These are phyloP conservation scores for Wickerhamomyces strasburgensis DNA, from an alignment of 805 yeast species.

Conservation along the genomic window DNA sequence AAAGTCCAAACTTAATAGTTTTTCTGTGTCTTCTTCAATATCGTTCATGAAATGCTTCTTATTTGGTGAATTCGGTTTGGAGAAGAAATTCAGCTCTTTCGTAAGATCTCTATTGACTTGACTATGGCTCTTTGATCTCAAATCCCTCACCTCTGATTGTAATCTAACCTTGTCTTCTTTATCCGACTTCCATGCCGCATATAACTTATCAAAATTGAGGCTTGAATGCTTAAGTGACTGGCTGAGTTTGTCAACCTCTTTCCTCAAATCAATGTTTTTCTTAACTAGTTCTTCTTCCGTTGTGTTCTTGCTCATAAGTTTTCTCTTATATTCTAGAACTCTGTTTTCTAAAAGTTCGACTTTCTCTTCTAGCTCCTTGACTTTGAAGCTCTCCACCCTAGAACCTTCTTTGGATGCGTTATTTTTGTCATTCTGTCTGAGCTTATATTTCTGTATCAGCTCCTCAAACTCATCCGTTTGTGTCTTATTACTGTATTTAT, in stretches of 20 bases:
- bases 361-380: constrained; percentile 3
- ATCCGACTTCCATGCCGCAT: constrained; percentile 5
- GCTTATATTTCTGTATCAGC: constrained; percentile 12
- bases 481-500: no score
- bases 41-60: no score
- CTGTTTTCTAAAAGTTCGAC: constrained; percentile 10
- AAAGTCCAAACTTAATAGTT: background rate
- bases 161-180: constrained; percentile 13
- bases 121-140: background rate
- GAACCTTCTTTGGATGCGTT: constrained; percentile 2
- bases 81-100: no score
- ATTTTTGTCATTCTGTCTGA: constrained; percentile 4
- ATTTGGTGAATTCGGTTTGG: no score
- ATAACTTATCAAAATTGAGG: constrained; percentile 10
- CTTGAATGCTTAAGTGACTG: constrained; percentile 19
- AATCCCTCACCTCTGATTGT: background rate
- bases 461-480: constrained; percentile 10
- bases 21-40: background rate
- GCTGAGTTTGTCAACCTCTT: constrained; percentile 16
- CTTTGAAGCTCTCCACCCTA: background rate
- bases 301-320: constrained; percentile 1
- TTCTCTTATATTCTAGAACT: constrained; percentile 4
- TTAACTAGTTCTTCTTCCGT: constrained; percentile 5
- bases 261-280: constrained; percentile 7
- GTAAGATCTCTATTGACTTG: no score